Conservation (phyloP, 2,329 filamentous ascomycete species). For the Penicillium sp. region DNA sequence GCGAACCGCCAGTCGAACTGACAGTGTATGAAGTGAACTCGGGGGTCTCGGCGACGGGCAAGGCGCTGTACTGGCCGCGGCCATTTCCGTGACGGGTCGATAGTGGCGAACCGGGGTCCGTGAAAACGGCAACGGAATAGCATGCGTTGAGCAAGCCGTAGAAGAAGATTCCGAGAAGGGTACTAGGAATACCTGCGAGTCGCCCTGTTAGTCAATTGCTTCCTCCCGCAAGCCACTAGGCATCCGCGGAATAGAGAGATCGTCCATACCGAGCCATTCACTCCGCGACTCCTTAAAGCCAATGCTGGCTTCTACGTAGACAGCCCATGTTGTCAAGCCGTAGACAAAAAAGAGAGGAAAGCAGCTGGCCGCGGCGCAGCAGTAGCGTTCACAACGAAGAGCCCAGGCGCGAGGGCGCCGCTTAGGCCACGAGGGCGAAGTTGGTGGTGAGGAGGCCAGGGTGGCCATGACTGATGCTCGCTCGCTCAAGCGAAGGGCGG, state of each 20-base stretch:
- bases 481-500: conserved; percentile 10
- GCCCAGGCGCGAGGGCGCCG: conserved; percentile 48
- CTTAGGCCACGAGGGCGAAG: conserved; percentile 46
- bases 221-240: not conserved
- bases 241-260: not conserved
- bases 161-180: conserved; percentile 69
- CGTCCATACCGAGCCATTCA: conserved; percentile 45
- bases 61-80: conserved; percentile 67
- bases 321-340: conserved; percentile 86
- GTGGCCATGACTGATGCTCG: conserved; percentile 39
- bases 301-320: conserved; percentile 82
- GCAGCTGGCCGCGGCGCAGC: conserved; percentile 77
- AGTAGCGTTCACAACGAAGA: conserved; percentile 72
- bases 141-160: conserved; percentile 83
- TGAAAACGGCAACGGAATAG: conserved; percentile 94
- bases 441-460: conserved; percentile 42
- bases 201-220: not conserved
- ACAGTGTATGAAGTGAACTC: conserved; percentile 80
- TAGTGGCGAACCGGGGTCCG: conserved; percentile 74
- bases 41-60: conserved; percentile 73
- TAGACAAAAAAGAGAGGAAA: conserved; percentile 92
- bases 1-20: conserved; percentile 82
- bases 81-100: conserved; percentile 30
- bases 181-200: conserved; percentile 49
- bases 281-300: conserved; percentile 61